These are phyloP conservation scores for Stromatinia cepivora DNA, from an alignment of 2,329 filamentous ascomycete species.

Conservation along the genomic window DNA sequence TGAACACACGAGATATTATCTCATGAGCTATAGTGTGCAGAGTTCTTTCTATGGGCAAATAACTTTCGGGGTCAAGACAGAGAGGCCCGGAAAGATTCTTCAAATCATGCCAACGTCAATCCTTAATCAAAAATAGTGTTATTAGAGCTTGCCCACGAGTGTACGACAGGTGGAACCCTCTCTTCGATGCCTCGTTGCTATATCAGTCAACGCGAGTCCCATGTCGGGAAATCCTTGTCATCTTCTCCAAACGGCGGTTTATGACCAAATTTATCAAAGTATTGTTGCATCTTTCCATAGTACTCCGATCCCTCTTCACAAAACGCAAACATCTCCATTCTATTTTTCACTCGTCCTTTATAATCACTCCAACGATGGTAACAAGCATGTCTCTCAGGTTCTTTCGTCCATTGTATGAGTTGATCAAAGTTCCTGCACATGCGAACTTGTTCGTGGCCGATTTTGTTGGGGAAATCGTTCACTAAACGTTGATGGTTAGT, in stretches of 20 bases:
- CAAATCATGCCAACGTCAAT: background rate
- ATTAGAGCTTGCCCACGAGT: background rate
- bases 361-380: conserved; percentile 14
- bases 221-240: background rate
- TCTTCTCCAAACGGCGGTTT: conserved; percentile 3
- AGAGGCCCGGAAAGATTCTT: background rate
- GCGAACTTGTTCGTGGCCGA: conserved; percentile 20
- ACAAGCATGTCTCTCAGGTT: conserved; percentile 9
- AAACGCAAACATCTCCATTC: conserved; percentile 13
- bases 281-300: conserved; percentile 13
- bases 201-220: background rate
- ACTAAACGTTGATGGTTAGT: background rate
- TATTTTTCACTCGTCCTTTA: background rate
- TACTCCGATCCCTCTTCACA: conserved; percentile 18
- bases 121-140: too few species aligned
- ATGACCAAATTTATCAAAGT: conserved; percentile 15
- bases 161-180: rapidly evolving
- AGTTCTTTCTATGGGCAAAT: background rate
- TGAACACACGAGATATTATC: too few species aligned
- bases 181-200: background rate
- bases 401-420: conserved; percentile 15
- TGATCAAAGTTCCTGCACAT: conserved; percentile 22
- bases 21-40: too few species aligned
- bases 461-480: conserved; percentile 1
- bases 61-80: background rate